Conservation (phyloP, 441 rosid genomes). For the Pelargonium australe region DNA sequence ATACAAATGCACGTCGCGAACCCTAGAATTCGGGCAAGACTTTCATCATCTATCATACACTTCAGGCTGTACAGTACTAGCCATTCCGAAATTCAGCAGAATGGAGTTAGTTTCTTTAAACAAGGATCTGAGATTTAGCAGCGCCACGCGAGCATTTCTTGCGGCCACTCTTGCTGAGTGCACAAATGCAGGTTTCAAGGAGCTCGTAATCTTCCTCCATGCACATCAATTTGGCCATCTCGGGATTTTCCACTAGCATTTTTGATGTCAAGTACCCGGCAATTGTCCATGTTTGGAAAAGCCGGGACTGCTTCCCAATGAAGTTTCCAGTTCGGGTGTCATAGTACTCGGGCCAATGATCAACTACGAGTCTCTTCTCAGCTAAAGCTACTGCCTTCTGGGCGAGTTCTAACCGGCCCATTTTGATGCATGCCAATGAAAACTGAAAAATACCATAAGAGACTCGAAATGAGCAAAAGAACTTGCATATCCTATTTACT, state of each 20-base stretch:
- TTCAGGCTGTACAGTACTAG: too few species aligned
- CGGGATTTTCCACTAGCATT: conserved; percentile 4
- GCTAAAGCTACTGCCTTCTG: conserved; percentile 3
- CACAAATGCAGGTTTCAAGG: background rate
- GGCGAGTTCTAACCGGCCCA: background rate
- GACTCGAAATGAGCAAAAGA: too few species aligned
- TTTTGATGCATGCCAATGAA: conserved; percentile 3
- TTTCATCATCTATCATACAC: background rate
- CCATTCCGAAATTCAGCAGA: too few species aligned
- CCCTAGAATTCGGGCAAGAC: too few species aligned
- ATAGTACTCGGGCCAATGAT: conserved; percentile 2
- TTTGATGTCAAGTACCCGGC: conserved; percentile 3
- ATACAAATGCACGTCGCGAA: too few species aligned
- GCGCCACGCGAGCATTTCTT: conserved; percentile 50
- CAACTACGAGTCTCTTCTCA: conserved; percentile 1
- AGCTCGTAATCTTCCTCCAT: conserved; percentile 4
- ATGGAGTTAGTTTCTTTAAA: conserved; percentile 26
- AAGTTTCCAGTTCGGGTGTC: conserved; percentile 8
- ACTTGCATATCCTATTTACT: too few species aligned
- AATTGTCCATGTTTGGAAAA: conserved; percentile 7
- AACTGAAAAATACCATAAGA: conserved; percentile 2
- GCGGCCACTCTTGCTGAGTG: background rate
- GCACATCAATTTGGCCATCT: background rate
- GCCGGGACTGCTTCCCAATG: conserved; percentile 3
- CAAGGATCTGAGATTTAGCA: conserved; percentile 86